A percentile compares a stretch with the other conserved stretches of the same genome.
phyloP scores from a whole-genome alignment of 306 rosid species.

The Quillaja saponaria region DNA sequence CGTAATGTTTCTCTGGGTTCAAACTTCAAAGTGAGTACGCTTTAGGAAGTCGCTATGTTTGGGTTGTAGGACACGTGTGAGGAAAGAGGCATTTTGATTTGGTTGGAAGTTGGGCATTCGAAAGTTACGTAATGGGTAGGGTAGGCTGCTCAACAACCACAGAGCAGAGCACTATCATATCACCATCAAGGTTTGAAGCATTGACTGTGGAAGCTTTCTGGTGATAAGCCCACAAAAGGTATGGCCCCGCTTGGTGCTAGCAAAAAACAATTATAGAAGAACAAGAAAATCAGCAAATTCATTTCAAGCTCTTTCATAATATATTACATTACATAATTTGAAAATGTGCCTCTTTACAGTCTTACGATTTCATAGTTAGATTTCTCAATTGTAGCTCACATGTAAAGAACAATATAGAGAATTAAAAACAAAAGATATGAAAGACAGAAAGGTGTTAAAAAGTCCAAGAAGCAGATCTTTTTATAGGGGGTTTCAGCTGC shows the following conservation, averaged over 20 bases:
- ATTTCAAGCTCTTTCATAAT: too few relatives aligned
- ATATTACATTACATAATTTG: too few relatives aligned
- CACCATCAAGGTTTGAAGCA: too few relatives aligned
- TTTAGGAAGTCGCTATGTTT: too few relatives aligned
- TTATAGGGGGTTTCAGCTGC: constrained; percentile 27
- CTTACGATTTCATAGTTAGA: too few relatives aligned
- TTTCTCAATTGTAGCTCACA: background rate
- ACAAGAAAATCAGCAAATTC: too few relatives aligned
- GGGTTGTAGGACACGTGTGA: background rate
- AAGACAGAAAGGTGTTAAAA: background rate
- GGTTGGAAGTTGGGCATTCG: constrained; percentile 1
- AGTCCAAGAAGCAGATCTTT: constrained; percentile 43
- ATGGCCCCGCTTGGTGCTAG: too few relatives aligned
- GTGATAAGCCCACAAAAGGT: too few relatives aligned
- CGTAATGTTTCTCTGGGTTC: background rate
- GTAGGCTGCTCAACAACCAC: background rate
- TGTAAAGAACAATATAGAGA: background rate
- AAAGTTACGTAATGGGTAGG: background rate
- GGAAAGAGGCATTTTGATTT: background rate
- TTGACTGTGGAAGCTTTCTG: too few relatives aligned
- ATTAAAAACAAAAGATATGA: too few relatives aligned
- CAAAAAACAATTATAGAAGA: too few relatives aligned
- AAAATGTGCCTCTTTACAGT: too few relatives aligned
- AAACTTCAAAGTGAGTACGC: background rate
- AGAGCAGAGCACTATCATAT: background rate